Conservation (phyloP, 805 yeast genomes). For the Metschnikowia dekortorum region DNA sequence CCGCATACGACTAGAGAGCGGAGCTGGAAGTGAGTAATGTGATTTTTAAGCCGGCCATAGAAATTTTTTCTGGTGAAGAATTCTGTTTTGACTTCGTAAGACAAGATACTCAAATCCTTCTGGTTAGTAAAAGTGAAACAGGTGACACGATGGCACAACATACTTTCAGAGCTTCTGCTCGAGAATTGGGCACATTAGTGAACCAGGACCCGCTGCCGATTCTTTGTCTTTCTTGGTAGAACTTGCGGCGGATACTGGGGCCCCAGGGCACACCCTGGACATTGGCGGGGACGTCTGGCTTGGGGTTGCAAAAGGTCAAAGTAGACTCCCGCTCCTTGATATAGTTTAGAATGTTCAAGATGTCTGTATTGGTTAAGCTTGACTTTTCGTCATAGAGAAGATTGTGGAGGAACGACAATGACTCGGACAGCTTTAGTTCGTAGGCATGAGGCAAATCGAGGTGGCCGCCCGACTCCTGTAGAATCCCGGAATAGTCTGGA, state of each 20-base stretch:
- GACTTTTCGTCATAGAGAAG: conserved; percentile 35
- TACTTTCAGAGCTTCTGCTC: conserved; percentile 32
- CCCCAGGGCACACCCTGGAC: conserved; percentile 39
- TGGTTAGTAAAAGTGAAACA: conserved; percentile 19
- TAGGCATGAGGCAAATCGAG: conserved; percentile 24
- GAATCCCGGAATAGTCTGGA: conserved; percentile 4
- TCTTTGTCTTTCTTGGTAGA: conserved; percentile 29
- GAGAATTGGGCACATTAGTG: conserved; percentile 32
- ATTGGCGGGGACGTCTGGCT: conserved; percentile 17
- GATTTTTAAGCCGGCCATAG: conserved; percentile 43
- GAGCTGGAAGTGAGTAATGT: conserved; percentile 54
- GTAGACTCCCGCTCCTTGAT: conserved; percentile 33
- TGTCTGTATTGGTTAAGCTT: conserved; percentile 30
- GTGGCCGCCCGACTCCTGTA: conserved; percentile 1
- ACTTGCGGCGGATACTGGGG: conserved; percentile 26
- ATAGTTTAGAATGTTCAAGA: conserved; percentile 31
- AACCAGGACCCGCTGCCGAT: conserved; percentile 37
- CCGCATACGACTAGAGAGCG: conserved; percentile 46
- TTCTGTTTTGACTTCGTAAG: conserved; percentile 25
- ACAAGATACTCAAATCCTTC: conserved; percentile 20
- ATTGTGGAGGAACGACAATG: conserved; percentile 38
- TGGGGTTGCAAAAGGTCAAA: conserved; percentile 24
- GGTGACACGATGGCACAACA: conserved; percentile 13
- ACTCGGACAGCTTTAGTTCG: conserved; percentile 38
- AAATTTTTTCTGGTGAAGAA: conserved; percentile 37